Percentiles rank a stretch among this genome's conserved stretches.
Conservation (phyloP, 2,329 filamentous ascomycete species). For the Neopestalotiopsis sp. region DNA sequence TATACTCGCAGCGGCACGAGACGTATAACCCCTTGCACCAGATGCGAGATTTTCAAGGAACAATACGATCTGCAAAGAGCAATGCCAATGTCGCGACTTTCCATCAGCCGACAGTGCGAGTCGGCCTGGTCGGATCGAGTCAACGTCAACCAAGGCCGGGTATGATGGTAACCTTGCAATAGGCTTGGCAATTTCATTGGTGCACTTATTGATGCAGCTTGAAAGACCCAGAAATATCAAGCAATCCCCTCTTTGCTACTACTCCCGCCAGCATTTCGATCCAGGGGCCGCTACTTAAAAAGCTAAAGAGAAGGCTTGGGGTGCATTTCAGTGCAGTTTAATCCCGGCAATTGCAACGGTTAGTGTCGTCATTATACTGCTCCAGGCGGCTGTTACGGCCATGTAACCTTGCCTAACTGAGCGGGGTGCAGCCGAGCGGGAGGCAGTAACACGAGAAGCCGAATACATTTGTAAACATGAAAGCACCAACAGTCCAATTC, state of each 20-base stretch:
- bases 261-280: background rate
- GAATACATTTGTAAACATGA: background rate
- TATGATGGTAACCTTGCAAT: background rate
- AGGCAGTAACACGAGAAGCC: background rate
- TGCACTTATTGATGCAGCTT: background rate
- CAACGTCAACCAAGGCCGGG: background rate
- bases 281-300: background rate
- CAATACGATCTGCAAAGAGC: too few species aligned
- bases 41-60: too few species aligned
- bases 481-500: background rate
- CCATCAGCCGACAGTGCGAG: background rate
- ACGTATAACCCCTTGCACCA: too few species aligned
- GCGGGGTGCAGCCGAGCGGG: background rate
- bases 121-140: background rate
- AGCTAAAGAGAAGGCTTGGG: background rate
- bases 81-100: too few species aligned
- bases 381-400: background rate
- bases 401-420: background rate
- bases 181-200: background rate
- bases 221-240: background rate
- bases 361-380: slow-evolving; percentile 2
- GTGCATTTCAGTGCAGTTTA: background rate
- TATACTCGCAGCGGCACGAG: too few species aligned
- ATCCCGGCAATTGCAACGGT: background rate
- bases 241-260: background rate